These are phyloP conservation scores for Salix caprea DNA, from an alignment of 345 rosid species.

Conservation along the genomic window DNA sequence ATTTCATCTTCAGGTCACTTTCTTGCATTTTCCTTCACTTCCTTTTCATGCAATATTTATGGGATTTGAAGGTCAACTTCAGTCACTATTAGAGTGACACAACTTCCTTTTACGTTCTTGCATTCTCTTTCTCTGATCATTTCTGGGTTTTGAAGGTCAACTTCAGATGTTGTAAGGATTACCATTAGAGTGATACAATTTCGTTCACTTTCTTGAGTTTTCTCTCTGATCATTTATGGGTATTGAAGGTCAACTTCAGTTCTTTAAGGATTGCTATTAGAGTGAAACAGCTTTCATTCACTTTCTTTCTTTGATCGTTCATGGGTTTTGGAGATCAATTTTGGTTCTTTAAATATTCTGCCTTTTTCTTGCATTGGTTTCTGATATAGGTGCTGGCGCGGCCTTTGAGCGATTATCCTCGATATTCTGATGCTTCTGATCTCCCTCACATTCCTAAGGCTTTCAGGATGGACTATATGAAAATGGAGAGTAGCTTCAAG, in stretches of 20 bases:
- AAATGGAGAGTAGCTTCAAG: constrained; percentile 70
- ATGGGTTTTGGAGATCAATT: neutral
- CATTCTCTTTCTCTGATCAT: neutral
- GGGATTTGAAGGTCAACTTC: neutral
- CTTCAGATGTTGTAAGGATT: neutral
- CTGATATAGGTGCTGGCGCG: neutral
- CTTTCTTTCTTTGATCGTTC: neutral
- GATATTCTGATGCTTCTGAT: neutral
- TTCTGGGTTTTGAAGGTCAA: neutral
- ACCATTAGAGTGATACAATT: neutral
- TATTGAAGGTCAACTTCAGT: too few species aligned
- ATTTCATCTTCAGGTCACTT: neutral
- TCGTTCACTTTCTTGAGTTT: neutral
- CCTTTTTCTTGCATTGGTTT: neutral
- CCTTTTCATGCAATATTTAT: neutral
- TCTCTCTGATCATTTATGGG: too few species aligned
- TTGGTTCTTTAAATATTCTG: neutral
- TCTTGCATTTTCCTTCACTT: neutral
- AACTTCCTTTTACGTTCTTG: neutral
- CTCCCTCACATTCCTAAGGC: constrained; percentile 6
- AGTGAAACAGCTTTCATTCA: neutral
- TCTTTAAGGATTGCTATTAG: too few species aligned
- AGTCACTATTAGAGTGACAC: neutral
- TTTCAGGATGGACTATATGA: constrained; percentile 14
- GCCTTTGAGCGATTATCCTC: neutral